Base-by-base conservation (phyloP, 495 filamentous ascomycete species). In the Penicillium maclennaniae region DNA sequence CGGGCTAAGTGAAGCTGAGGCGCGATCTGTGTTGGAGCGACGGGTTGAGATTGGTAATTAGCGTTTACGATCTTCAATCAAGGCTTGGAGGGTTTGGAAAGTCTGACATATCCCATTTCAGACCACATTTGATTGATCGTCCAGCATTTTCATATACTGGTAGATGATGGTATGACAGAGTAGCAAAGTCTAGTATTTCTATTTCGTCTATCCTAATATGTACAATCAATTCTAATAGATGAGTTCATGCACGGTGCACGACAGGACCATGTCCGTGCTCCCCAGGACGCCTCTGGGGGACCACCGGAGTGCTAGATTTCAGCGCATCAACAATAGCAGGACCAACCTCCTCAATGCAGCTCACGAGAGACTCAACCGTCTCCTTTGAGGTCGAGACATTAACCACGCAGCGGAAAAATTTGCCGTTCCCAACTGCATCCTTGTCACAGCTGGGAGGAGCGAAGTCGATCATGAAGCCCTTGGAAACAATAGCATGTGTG, bases 391-490 rank as follows among this genome's bases (percentile, higher is more conserved):
- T 96, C 69, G 81, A 77, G 37, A 80, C 77, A 75, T 91, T 95
- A 0, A 96, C 87, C 43, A 97, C 92, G 15, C 88, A 91, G 43
- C 92, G 77, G 69, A 97, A 91, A 62, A 97, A 92, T 66, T 81
- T 85, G 6, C 92, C 92, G 61, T 77, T 80, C 15, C 71, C 74
- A 55, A 83, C 78, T 1, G 65, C 66, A 36, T 77, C 62, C n/a
- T 69, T 69, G 20, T 86, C 73, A 10, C 66, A 67, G 48, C 69
- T 74, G 12, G 73, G 87, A 0, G 89, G 89, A 49, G 92, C 88
- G 73, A 89, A 97, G 74, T 97, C 92, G 25, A 96, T 78, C 92
- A 97, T 96, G 68, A 91, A 97, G 3, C 92, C 93, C 68, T 80
- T 80, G 19, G 51, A 55, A 19, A 96, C 76, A 54, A 97, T 74